Evolutionary conservation across 176 grass and related monocot species (phyloP).

Genomic region (Hyparrhenia diplandra): DNA sequence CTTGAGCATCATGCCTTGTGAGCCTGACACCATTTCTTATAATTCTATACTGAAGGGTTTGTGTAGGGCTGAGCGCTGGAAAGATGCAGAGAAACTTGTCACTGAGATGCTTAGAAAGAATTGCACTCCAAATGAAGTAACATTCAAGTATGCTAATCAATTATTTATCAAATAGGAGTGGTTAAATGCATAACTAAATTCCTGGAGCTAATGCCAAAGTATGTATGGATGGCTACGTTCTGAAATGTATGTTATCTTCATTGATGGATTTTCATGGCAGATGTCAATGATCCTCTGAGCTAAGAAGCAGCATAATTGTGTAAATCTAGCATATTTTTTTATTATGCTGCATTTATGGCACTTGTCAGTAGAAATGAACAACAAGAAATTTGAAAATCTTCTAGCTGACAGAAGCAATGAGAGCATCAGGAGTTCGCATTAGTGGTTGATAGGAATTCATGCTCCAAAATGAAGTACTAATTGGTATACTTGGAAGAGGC

Average conservation of each 20-base stretch:
- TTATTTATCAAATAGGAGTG: conserved; percentile 23
- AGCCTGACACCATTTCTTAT: conserved; percentile 43
- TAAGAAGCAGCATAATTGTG: conserved; percentile 8
- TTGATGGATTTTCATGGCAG: neutral
- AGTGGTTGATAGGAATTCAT: neutral
- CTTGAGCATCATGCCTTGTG: conserved; percentile 42
- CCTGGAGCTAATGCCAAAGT: neutral
- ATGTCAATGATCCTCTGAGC: neutral
- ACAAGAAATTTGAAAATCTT: neutral
- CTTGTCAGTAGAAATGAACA: conserved; percentile 8
- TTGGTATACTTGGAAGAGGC: neutral
- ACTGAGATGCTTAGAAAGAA: conserved; percentile 48
- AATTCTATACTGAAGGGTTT: conserved; percentile 52
- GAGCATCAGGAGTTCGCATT: neutral
- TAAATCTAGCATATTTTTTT: neutral
- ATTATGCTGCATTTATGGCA: neutral
- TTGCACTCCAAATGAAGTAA: conserved; percentile 50
- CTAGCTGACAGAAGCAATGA: neutral
- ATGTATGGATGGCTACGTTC: neutral
- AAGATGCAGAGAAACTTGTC: conserved; percentile 39
- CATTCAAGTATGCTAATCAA: conserved; percentile 56
- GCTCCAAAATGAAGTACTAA: neutral
- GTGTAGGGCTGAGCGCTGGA: conserved; percentile 41
- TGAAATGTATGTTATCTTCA: neutral
- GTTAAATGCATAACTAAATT: conserved; percentile 9